These are phyloP conservation scores for Naganishia albida DNA, from an alignment of 1,284 basidiomycete genomes.

Conservation along the genomic window DNA sequence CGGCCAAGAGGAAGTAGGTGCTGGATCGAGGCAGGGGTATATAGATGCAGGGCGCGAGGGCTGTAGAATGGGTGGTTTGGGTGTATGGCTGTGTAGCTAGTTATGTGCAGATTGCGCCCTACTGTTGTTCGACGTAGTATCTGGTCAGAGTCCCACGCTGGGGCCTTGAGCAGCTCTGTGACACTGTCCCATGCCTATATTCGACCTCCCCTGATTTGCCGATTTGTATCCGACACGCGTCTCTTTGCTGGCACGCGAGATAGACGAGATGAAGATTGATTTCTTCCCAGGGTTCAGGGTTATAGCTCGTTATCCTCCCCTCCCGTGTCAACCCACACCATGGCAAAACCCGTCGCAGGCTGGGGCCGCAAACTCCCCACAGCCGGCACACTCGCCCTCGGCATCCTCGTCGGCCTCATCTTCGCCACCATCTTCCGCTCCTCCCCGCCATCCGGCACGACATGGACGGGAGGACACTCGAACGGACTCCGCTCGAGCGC, in stretches of 20 bases:
- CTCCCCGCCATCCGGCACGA: slow-evolving; percentile 34
- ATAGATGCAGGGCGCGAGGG: background rate
- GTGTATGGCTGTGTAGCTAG: too few species aligned
- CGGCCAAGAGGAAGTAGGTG: slow-evolving; percentile 36
- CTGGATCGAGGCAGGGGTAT: background rate
- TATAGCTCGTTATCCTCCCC: background rate
- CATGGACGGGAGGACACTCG: slow-evolving; percentile 24
- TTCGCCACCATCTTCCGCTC: slow-evolving; percentile 41
- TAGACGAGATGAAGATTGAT: background rate
- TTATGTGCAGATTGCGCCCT: background rate
- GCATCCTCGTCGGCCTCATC: slow-evolving; percentile 54
- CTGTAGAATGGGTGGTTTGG: background rate
- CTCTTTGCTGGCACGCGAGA: slow-evolving; percentile 18
- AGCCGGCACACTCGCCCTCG: slow-evolving; percentile 52
- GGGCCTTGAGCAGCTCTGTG: too few species aligned
- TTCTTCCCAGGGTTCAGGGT: background rate
- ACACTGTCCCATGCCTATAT: too few species aligned
- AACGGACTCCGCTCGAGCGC: slow-evolving; percentile 26
- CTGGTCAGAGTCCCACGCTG: too few species aligned
- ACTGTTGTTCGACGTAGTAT: too few species aligned
- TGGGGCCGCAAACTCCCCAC: slow-evolving; percentile 47
- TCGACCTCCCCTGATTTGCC: background rate
- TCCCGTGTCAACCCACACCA: background rate
- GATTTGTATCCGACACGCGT: background rate
- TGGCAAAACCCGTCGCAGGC: slow-evolving; percentile 16